Evolutionary conservation across 306 rosid genomes (phyloP).

Genomic region (Aeschynomene evenia): DNA sequence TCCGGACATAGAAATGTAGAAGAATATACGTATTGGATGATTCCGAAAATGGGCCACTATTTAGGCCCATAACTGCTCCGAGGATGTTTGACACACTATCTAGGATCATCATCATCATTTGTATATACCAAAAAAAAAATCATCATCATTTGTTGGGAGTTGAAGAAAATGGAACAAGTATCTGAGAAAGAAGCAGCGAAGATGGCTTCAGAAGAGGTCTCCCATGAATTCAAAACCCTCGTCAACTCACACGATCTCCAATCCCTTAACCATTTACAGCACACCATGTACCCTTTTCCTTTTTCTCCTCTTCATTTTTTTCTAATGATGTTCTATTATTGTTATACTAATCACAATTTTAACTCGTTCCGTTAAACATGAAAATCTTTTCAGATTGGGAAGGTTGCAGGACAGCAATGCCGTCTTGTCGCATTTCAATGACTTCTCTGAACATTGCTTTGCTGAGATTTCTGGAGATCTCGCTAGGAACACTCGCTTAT

Average conservation of each 20-base stretch:
- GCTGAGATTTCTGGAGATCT: slow-evolving; percentile 75
- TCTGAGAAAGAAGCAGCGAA: slow-evolving; percentile 36
- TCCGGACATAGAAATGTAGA: too few relatives aligned
- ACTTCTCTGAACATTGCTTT: slow-evolving; percentile 73
- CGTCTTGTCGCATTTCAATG: slow-evolving; percentile 82
- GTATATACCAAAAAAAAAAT: too few relatives aligned
- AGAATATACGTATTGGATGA: too few relatives aligned
- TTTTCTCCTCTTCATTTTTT: background rate
- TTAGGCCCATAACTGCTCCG: too few relatives aligned
- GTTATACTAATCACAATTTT: background rate
- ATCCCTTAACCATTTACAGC: slow-evolving; percentile 67
- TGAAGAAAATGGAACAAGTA: background rate
- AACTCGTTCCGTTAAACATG: background rate
- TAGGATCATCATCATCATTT: too few relatives aligned
- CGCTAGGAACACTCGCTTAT: slow-evolving; percentile 54
- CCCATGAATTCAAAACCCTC: slow-evolving; percentile 77
- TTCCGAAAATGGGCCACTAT: too few relatives aligned
- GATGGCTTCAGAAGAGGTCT: slow-evolving; percentile 56
- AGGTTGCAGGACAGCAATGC: slow-evolving; percentile 97
- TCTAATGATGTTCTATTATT: background rate
- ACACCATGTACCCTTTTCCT: slow-evolving; percentile 51
- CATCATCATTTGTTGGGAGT: background rate
- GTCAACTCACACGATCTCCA: slow-evolving; percentile 59
- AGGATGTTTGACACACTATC: too few relatives aligned
- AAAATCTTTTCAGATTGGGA: slow-evolving; percentile 71